Evolutionary conservation across 2,329 filamentous ascomycete genomes (phyloP).

Genomic region (Diplodia seriata): DNA sequence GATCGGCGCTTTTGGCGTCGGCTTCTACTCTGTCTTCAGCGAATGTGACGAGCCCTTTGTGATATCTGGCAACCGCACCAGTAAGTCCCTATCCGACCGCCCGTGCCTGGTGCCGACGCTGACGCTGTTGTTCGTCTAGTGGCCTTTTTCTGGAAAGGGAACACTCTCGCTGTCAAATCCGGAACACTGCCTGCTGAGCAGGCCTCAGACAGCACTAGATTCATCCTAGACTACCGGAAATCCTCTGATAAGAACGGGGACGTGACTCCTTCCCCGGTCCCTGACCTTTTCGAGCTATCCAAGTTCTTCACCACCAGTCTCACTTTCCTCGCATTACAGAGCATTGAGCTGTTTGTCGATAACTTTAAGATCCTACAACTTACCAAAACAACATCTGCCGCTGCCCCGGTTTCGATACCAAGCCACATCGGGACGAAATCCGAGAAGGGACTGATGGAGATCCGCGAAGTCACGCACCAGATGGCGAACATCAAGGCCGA

Average conservation of each 20-base stretch:
- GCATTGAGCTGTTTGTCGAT: constrained; percentile 89
- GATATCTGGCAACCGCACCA: constrained; percentile 87
- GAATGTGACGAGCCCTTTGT: constrained; percentile 98
- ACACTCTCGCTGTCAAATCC: constrained; percentile 90
- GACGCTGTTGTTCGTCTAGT: constrained; percentile 47
- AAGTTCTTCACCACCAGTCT: constrained; percentile 95
- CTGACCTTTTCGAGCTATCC: constrained; percentile 82
- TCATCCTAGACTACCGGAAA: constrained; percentile 93
- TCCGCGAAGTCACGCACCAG: constrained; percentile 79
- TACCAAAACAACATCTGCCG: constrained; percentile 84
- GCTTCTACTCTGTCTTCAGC: constrained; percentile 98
- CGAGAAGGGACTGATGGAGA: constrained; percentile 86
- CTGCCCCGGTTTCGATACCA: constrained; percentile 74
- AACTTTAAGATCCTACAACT: constrained; percentile 81
- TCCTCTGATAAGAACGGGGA: constrained; percentile 57
- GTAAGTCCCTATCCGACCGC: not conserved
- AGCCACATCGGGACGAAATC: constrained; percentile 81
- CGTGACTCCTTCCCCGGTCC: constrained; percentile 69
- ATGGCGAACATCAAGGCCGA: constrained; percentile 90
- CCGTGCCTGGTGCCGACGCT: not conserved
- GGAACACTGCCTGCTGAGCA: constrained; percentile 74
- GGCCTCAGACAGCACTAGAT: constrained; percentile 77
- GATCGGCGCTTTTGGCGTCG: constrained; percentile 97
- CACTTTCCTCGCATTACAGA: constrained; percentile 89
- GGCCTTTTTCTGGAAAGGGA: constrained; percentile 99